Base-by-base conservation (phyloP, 192 early-diverging fungal genomes). In the Umbelopsis sp. region DNA sequence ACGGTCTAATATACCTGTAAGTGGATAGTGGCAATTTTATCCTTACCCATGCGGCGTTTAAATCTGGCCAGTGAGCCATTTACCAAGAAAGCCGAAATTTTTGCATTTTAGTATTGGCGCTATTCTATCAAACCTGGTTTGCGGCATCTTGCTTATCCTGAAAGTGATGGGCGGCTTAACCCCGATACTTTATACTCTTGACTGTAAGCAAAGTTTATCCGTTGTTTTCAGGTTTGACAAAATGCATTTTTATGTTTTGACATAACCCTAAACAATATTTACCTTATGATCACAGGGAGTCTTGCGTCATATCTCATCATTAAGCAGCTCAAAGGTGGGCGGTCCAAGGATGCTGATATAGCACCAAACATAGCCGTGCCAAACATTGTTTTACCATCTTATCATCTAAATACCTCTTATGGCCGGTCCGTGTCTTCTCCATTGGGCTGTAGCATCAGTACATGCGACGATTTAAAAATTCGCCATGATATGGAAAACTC, bases 131-230 rank as follows among this genome's bases (percentile, higher is more conserved):
- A 78, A 78, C 58, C 69, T 78, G 47, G 4, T 72, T 8, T 73
- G 71, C 18, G 76, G 76, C 11, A 21, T 71, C 33, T 13, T 78
- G 21, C 41, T 78, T 35, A 53, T 61, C 2, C 15, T 51, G 1
- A 73, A 46, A 45, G 64, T 73, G 6, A 47, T 78, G 21, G 76
- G 76, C 8, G 76, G 76, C 2, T 52, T 49, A 58, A 69, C 76
- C 52, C 71, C 76, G 12, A 58, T 77, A n/a, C 20, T 77, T 0
- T 77, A 77, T 49, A 77, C 76, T 0, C 72, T 77, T 67, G 76
- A 77, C 18, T 77, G 76, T 77, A 73, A 71, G 65, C 12, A 48
- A 49, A 18, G 27, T 50, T 8, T 69, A 55, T n/a, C 8, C 12
- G 27, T 18, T 8, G 21, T 15, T 25, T 37, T 3, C 13, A 55